Base-by-base conservation (phyloP, 495 filamentous ascomycete species). In the Opeltia flavorubescens region DNA sequence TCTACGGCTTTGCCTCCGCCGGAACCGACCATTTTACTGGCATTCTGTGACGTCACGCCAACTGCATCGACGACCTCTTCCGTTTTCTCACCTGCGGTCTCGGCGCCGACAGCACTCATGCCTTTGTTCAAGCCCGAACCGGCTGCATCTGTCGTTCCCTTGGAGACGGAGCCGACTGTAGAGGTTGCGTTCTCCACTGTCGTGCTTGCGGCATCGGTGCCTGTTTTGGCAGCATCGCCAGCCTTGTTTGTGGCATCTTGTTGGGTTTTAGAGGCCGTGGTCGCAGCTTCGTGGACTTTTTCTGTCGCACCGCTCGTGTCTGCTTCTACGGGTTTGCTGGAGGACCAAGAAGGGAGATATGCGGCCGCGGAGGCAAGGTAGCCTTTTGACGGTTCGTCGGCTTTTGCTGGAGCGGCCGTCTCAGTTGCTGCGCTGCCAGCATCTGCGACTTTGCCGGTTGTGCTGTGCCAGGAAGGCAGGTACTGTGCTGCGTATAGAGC, bases 1-100 rank as follows among this genome's bases (percentile, higher is more conserved):
- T 53, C 46, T n/a, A 29, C 31, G 23, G 47, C 50, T 4, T 43
- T 42, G 9, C 29, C 25, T 21, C 43, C 21, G n/a, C 25, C 48
- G 11, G 45, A 39, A 3, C 30, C 44, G 5, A 33, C 46, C 5
- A 40, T 39, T 13, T 26, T 25, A 5, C 25, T 27, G n/a, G 38
- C 44, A 20, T 34, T 38, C 12, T 39, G 28, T 18, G 47, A 38
- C 24, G 50, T 35, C 12, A 52, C 42, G 6, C 38, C 30, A 2
- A 36, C 42, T 1, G 23, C 42, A 23, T 48, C 47, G 4, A 31
- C 36, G 1, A 30, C 40, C 18, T 49, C 20, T 34, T 52, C 25
- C 1, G 39, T 43, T 4, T 49, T 43, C 29, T 52, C 43, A 15
- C 25, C 30, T 8, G 30, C 15, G n/a, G 56, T 47, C 9, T 24